Evolutionary conservation across 78 protist genomes (phyloP), one percentile per base, ranked within the genome.

Genomic region (Dictyostelium purpureum): DNA sequence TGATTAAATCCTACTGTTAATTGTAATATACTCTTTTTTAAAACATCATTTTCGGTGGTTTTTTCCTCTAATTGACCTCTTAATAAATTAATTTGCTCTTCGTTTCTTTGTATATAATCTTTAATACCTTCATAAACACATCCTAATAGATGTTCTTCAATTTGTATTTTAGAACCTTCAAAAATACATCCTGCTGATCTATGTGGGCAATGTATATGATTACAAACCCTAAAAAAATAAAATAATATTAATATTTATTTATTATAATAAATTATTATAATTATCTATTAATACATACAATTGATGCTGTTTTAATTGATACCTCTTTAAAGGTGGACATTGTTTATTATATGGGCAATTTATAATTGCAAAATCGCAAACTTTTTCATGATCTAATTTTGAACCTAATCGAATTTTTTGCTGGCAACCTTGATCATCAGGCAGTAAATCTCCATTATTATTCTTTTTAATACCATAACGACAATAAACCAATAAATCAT

Each of bases 71-170:
- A 65, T 12, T 56, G 65, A 4, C 42, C 28, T 73, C 59, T 26
- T 11, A 89, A 42, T 54, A 61, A 5, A 47, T 78, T 71, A 6
- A 89, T 75, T 40, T 89, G 90, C 26, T 76, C 90, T 40, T 78
- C 88, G 43, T 77, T 89, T 18, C 88, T 49, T 40, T 33, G 63
- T 28, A 89, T 79, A 49, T 80, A 89, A 38, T 78, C 87, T 38
- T 89, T 89, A 5, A 89, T 75, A 49, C 88, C 65, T 18, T 89
- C 94, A 51, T 89, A 89, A 19, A 38, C 83, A 59, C 94, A 89
- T 10, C 65, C 77, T 45, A 43, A 40, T 6, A 89, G 9, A 73
- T 89, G 94, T 35, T 71, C 90, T 12, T 89, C 94, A 11, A 89
- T 24, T 51, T 89, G 90, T 45, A 14, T 19, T 59, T 89, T 89